Evolutionary conservation across 1,139 yeast species (phyloP).

Genomic region (Arxiozyma heterogenica): DNA sequence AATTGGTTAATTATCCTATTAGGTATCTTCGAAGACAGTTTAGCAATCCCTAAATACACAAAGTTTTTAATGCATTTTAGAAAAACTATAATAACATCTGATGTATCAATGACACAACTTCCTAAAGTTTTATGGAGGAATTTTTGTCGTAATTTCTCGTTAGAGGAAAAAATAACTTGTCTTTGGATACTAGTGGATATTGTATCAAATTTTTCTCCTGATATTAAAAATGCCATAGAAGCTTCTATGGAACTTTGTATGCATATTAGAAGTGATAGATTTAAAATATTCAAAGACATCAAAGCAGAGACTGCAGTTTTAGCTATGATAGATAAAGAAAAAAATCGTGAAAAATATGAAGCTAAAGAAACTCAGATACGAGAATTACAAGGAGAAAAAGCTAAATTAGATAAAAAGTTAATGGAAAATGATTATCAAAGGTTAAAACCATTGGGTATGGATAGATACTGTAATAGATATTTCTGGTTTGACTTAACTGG

Average conservation of each 20-base stretch:
- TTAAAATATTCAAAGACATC: conserved; percentile 37
- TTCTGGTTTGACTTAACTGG: conserved; percentile 96
- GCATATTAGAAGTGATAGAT: conserved; percentile 29
- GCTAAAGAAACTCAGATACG: conserved; percentile 30
- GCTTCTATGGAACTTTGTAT: conserved; percentile 28
- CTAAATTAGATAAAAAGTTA: conserved; percentile 35
- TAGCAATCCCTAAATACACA: conserved; percentile 25
- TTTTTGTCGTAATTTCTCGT: conserved; percentile 23
- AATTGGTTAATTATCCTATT: conserved; percentile 73
- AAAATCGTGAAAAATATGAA: conserved; percentile 33
- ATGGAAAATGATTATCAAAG: conserved; percentile 72
- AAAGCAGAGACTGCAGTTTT: conserved; percentile 3
- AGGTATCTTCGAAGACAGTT: conserved; percentile 49
- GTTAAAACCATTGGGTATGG: conserved; percentile 69
- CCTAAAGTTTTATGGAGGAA: conserved; percentile 30
- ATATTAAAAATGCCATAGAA: conserved; percentile 27
- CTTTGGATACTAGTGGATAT: conserved; percentile 29
- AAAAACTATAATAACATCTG: conserved; percentile 20
- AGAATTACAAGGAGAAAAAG: conserved; percentile 39
- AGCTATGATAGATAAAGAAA: conserved; percentile 48
- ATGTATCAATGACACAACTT: conserved; percentile 19
- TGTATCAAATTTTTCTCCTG: conserved; percentile 24
- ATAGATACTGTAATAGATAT: conserved; percentile 73
- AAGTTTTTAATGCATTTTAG: conserved; percentile 19
- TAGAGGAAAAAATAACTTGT: conserved; percentile 22